phyloP scores from a whole-genome alignment of 306 rosid species.

The Hylodesmum podocarpum region DNA sequence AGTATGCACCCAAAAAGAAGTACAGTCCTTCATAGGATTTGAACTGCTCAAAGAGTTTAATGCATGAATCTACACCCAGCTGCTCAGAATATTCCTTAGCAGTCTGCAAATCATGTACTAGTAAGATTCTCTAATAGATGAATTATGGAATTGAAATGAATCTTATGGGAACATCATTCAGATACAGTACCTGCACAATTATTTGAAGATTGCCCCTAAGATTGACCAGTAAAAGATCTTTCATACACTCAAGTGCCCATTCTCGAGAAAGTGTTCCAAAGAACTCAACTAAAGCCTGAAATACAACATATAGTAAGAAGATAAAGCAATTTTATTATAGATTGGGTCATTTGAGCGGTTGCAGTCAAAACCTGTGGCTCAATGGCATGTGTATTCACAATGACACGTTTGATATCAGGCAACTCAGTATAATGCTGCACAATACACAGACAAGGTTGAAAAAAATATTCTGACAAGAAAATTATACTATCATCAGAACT shows the following conservation, averaged over 20 bases:
- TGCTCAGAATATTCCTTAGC: slow-evolving; percentile 98
- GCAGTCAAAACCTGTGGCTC: slow-evolving; percentile 82
- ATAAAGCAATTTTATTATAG: not conserved
- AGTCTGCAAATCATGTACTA: slow-evolving; percentile 48
- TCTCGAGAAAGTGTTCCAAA: slow-evolving; percentile 93
- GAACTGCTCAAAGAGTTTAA: slow-evolving; percentile 90
- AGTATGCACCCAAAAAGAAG: slow-evolving; percentile 88
- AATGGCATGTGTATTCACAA: slow-evolving; percentile 93
- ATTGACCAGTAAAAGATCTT: slow-evolving; percentile 92
- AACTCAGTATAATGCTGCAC: slow-evolving; percentile 80
- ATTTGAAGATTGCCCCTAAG: slow-evolving; percentile 97
- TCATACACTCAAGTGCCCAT: slow-evolving; percentile 99
- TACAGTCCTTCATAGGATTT: slow-evolving; percentile 95
- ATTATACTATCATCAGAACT: not conserved
- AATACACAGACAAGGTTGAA: slow-evolving; percentile 24
- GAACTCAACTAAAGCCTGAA: slow-evolving; percentile 88
- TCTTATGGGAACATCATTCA: not conserved
- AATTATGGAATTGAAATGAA: not conserved
- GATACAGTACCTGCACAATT: slow-evolving; percentile 74
- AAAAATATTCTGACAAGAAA: slow-evolving; percentile 7
- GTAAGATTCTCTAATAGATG: slow-evolving; percentile 7
- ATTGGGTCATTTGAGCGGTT: slow-evolving; percentile 4
- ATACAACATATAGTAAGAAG: slow-evolving; percentile 31
- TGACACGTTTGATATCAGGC: slow-evolving; percentile 83
- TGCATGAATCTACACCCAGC: slow-evolving; percentile 89